Percentiles rank a stretch among this genome's conserved stretches.
phyloP scores from a whole-genome alignment of 2,329 filamentous ascomycete species.

The Fusarium lateritium region DNA sequence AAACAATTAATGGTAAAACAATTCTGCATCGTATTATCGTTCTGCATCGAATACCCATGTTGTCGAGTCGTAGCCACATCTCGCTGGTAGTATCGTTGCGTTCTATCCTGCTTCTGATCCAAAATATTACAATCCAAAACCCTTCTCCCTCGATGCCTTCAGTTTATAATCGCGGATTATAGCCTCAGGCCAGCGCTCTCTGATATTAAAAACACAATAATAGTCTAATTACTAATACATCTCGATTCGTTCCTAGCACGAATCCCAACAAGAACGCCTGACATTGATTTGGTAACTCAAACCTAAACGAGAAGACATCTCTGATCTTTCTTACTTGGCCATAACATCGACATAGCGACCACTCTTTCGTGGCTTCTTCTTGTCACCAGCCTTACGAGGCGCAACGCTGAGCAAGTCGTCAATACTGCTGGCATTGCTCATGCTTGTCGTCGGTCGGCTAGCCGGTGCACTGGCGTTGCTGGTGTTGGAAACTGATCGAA shows the following conservation, averaged over 20 bases:
- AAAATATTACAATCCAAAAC: constrained; percentile 41
- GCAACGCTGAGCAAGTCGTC: constrained; percentile 89
- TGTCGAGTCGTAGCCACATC: constrained; percentile 27
- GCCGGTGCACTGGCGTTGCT: constrained; percentile 69
- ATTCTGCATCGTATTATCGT: constrained; percentile 42
- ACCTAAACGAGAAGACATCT: constrained; percentile 9
- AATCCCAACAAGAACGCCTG: constrained; percentile 43
- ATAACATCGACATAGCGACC: constrained; percentile 97
- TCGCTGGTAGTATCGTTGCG: constrained; percentile 24
- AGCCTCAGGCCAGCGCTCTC: constrained; percentile 27
- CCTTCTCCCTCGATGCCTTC: constrained; percentile 26
- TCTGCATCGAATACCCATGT: constrained; percentile 21
- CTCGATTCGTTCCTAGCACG: constrained; percentile 35
- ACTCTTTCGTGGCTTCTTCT: constrained; percentile 82
- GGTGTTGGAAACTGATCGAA: constrained; percentile 63
- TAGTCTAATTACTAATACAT: constrained; percentile 47
- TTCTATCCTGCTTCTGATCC: constrained; percentile 41
- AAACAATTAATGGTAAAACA: constrained; percentile 5
- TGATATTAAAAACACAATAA: constrained; percentile 39
- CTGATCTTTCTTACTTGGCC: constrained; percentile 69
- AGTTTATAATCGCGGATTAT: constrained; percentile 36
- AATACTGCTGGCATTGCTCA: constrained; percentile 94
- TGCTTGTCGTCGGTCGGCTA: constrained; percentile 81
- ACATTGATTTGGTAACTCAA: constrained; percentile 18
- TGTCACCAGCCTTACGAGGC: constrained; percentile 73